A percentile compares a stretch with the other conserved stretches of the same genome.
phyloP scores from a whole-genome alignment of 345 rosid genomes.

The Eucalyptus shirleyi region DNA sequence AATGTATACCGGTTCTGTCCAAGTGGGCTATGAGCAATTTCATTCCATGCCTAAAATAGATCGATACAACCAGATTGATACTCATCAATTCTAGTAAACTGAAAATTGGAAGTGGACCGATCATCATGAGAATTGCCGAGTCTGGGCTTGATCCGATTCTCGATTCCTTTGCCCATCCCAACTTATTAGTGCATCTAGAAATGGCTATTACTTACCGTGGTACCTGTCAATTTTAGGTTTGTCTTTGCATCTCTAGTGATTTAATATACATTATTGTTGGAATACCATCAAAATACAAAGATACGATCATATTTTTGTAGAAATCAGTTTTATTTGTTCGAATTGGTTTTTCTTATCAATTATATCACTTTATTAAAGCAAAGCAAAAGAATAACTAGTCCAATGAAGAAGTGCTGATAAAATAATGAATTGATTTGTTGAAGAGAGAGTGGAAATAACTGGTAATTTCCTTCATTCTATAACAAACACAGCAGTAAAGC shows the following conservation, averaged over 20 bases:
- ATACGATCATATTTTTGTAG: not conserved
- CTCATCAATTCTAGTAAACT: no score
- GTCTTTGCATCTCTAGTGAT: not conserved
- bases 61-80: fast-evolving
- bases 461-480: not conserved
- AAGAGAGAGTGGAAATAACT: not conserved
- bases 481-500: not conserved
- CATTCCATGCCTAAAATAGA: no score
- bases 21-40: fast-evolving
- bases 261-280: not conserved
- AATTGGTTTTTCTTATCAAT: not conserved
- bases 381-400: not conserved
- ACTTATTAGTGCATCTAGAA: not conserved
- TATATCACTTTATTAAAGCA: not conserved
- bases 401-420: not conserved
- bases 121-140: no score
- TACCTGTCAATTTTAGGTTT: not conserved
- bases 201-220: not conserved
- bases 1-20: fast-evolving
- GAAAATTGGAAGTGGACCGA: no score
- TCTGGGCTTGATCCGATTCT: fast-evolving
- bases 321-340: not conserved
- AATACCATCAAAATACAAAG: not conserved
- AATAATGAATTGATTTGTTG: not conserved
- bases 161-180: fast-evolving